Conservation (phyloP, 768 basidiomycete genomes). For the Amanita exitialis region DNA sequence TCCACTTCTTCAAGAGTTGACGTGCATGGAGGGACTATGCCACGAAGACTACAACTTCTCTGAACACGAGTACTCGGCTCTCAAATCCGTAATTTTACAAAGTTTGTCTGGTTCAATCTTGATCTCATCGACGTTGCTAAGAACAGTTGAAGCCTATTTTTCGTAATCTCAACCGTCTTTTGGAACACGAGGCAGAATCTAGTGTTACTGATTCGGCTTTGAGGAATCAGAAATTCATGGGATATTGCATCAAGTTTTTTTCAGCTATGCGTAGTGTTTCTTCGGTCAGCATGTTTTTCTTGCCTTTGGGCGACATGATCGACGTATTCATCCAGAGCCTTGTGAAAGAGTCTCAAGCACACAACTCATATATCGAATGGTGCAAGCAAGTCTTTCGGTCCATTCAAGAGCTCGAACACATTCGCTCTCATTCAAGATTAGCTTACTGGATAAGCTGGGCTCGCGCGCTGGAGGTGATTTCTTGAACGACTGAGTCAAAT, state of each 20-base stretch:
- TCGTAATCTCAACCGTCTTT: constrained; percentile 26
- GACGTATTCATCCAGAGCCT: not conserved
- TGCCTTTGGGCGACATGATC: not conserved
- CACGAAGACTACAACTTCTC: constrained; percentile 21
- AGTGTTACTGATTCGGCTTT: constrained; percentile 9
- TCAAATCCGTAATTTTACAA: constrained; percentile 24
- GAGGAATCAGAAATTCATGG: constrained; percentile 28
- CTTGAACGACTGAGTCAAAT: not conserved
- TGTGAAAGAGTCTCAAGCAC: constrained; percentile 7
- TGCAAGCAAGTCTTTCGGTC: constrained; percentile 21
- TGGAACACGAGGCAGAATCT: constrained; percentile 11
- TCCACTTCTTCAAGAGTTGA: constrained; percentile 31
- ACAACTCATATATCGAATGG: constrained; percentile 20
- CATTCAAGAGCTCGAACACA: constrained; percentile 18
- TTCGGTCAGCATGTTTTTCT: constrained; percentile 21
- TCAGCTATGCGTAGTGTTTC: constrained; percentile 40
- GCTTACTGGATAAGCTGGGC: constrained; percentile 22
- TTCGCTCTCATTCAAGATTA: constrained; percentile 23
- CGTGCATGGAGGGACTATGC: constrained; percentile 11
- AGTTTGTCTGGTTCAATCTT: constrained; percentile 8
- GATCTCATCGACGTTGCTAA: not conserved
- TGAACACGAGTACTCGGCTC: constrained; percentile 17
- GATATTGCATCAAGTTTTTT: constrained; percentile 34
- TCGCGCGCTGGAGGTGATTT: constrained; percentile 1
- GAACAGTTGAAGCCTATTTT: constrained; percentile 30